A percentile compares a stretch with the other conserved stretches of the same genome.
These are phyloP conservation scores for Bruguiera hainesii DNA, from an alignment of 441 rosid species.

Conservation along the genomic window DNA sequence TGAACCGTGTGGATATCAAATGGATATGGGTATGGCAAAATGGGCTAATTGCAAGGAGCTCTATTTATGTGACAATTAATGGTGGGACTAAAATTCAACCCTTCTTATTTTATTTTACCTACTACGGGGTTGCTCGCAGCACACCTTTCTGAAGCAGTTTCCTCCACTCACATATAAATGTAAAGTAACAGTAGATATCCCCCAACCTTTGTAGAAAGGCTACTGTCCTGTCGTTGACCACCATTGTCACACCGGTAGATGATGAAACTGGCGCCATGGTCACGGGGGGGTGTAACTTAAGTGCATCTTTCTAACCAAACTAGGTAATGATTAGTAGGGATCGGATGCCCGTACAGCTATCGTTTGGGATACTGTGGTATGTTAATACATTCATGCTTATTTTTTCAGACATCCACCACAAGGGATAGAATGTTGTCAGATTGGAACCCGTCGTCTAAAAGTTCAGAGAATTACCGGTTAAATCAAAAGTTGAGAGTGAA, in stretches of 20 bases:
- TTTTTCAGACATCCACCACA: constrained; percentile 19
- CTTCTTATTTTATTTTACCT: too few species aligned
- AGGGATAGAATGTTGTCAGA: not conserved
- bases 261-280: constrained; percentile 15
- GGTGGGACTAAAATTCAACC: too few species aligned
- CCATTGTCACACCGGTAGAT: constrained; percentile 13
- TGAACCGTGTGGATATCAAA: too few species aligned
- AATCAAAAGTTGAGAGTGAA: too few species aligned
- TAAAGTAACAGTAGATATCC: constrained; percentile 35
- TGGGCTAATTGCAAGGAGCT: too few species aligned
- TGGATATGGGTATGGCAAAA: too few species aligned
- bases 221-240: constrained; percentile 15
- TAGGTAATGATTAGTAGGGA: constrained; percentile 12
- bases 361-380: constrained; percentile 25
- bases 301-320: constrained; percentile 25
- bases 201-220: constrained; percentile 21
- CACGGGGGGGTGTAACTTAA: constrained; percentile 18
- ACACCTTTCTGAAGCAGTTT: constrained; percentile 6
- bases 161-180: constrained; percentile 22
- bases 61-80: too few species aligned
- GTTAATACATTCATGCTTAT: constrained; percentile 15
- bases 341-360: constrained; percentile 35
- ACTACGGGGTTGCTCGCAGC: too few species aligned
- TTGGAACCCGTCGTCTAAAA: too few species aligned
- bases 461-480: too few species aligned